phyloP scores from a whole-genome alignment of 140 eudicot genomes.

The Erigeron philadelphicus region DNA sequence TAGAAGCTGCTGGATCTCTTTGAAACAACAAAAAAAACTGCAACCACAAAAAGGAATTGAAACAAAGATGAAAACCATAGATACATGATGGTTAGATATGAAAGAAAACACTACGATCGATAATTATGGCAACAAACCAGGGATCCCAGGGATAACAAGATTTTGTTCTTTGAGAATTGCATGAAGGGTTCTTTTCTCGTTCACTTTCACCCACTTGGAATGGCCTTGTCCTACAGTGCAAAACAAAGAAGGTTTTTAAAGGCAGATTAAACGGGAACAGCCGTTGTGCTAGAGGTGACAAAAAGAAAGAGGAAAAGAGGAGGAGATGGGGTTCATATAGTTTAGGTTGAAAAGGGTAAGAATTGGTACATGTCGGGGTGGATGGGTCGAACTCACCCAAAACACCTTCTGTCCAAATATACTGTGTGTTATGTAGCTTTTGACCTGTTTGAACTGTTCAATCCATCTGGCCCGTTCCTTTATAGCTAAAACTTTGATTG shows the following conservation, averaged over 20 bases:
- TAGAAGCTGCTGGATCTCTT: constrained; percentile 65
- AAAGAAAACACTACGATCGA: neutral
- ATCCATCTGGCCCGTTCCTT: no score
- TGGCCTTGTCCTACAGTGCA: constrained; percentile 39
- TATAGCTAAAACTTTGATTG: no score
- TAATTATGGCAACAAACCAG: constrained; percentile 50
- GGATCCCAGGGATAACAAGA: constrained; percentile 64
- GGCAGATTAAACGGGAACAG: neutral
- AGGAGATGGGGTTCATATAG: no score
- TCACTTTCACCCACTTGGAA: constrained; percentile 69
- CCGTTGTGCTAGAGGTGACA: no score
- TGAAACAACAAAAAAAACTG: constrained; percentile 84
- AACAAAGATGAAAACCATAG: neutral
- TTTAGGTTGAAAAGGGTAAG: no score
- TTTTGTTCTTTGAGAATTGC: constrained; percentile 62
- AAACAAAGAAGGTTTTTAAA: constrained; percentile 3
- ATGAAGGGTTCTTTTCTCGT: constrained; percentile 68
- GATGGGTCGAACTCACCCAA: no score
- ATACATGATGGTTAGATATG: neutral
- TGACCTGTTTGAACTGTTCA: neutral
- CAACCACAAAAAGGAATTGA: constrained; percentile 21
- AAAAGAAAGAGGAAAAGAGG: no score
- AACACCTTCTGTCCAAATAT: no score
- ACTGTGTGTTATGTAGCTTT: neutral
- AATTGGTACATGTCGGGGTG: no score